Base-by-base conservation (phyloP, 495 filamentous ascomycete species). In the Xanthoparmelia taractica region DNA sequence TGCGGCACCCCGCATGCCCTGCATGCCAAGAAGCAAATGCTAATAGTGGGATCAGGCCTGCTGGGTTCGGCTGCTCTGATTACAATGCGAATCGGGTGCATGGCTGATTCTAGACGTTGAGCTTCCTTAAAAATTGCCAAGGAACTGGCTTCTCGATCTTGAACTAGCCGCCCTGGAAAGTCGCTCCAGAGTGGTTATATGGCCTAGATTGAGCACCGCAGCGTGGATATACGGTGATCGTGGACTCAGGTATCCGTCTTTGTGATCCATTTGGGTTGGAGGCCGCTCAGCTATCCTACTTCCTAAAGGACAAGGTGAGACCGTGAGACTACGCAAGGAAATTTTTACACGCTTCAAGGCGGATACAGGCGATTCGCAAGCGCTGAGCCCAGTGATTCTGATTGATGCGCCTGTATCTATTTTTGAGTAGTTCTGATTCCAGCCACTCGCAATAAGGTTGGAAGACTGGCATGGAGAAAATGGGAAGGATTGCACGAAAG, bases 21-120 rank as follows among this genome's bases (percentile, higher is more conserved):
- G 48, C 48, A 52, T 31, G 25, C 48, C 48, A 52, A 52, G 48
- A 18, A 31, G 48, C 48, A 52, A 52, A 4, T 52, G 27, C 48
- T 27, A 13, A 25, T 4, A 27, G 27, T 27, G 45, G 20, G 27
- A n/a, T 31, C 25, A 31, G 13, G 48, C 48, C 25, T 15, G 25
- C 48, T 4, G 29, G 11, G 8, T 52, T 18, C 25, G 25, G 27
- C 3, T 20, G 20, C 20, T 20, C n/a, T 7, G 41, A 23, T 45
- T n/a, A 17, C 2, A 8, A 23, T 45, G 8, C 18, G 41, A 45
- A 8, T 8, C 8, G 41, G 2, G n/a, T 45, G 20, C 4, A n/a
- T 23, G 3, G n/a, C 41, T n/a, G 41, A n/a, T 48, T 1, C 23
- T 17, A 2, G 23, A 48, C 23, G 3, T 47, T 11, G 20, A 11